phyloP scores from a whole-genome alignment of 345 rosid species.

The Bruguiera gymnorhiza region DNA sequence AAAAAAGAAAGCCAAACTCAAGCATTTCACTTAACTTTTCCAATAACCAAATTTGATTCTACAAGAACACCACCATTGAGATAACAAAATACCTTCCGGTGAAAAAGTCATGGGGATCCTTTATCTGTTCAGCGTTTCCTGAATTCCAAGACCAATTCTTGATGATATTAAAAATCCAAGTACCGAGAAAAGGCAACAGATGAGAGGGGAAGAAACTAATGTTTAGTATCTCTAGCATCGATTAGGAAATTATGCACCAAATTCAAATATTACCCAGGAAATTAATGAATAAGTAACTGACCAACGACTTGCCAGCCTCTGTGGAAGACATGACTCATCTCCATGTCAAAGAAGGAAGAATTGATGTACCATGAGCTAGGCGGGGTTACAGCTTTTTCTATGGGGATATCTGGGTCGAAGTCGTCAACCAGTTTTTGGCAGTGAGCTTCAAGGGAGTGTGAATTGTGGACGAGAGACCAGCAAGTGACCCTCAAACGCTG shows the following conservation, averaged over 20 bases:
- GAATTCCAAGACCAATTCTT: neutral
- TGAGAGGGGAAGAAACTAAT: neutral
- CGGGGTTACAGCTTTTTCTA: conserved; percentile 70
- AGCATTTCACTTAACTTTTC: neutral
- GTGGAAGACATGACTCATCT: conserved; percentile 66
- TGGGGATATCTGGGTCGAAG: conserved; percentile 59
- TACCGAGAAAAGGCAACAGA: neutral
- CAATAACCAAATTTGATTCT: neutral
- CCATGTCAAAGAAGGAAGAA: conserved; percentile 47
- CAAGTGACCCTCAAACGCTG: neutral
- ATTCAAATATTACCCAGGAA: too few relatives aligned
- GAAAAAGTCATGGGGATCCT: conserved; percentile 62
- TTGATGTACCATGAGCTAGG: conserved; percentile 90
- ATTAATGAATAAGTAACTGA: conserved; percentile 23
- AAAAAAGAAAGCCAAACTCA: neutral
- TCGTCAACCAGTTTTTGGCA: conserved; percentile 32
- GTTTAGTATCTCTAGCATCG: too few relatives aligned
- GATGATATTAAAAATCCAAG: neutral
- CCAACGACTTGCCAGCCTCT: conserved; percentile 90
- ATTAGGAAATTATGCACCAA: too few relatives aligned
- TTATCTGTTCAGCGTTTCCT: conserved; percentile 73
- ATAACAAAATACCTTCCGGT: conserved; percentile 60
- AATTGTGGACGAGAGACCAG: neutral
- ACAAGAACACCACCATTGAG: neutral
- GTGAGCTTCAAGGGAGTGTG: neutral